phyloP scores from a whole-genome alignment of 139 green algal species.

The Zygnema cylindricum region DNA sequence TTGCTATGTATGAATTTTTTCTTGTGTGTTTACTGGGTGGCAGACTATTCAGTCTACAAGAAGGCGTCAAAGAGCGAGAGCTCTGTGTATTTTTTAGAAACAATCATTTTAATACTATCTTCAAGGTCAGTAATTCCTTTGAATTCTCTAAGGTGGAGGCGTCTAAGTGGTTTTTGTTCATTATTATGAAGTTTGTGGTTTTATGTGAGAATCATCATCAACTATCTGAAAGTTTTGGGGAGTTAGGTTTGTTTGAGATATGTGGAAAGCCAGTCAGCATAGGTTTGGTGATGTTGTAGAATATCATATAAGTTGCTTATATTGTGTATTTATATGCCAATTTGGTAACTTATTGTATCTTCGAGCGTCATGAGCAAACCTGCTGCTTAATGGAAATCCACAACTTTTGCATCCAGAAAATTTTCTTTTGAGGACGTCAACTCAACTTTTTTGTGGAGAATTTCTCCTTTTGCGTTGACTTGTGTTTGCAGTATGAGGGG shows the following conservation, averaged over 20 bases:
- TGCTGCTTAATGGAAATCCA: too few species aligned
- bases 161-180: constrained; percentile 35
- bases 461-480: constrained; percentile 25
- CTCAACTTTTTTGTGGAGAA: too few species aligned
- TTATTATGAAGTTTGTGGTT: not conserved
- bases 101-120: constrained; percentile 92
- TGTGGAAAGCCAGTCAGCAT: too few species aligned
- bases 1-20: constrained; percentile 10
- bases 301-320: too few species aligned
- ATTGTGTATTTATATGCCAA: too few species aligned
- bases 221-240: too few species aligned
- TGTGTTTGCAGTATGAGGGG: constrained; percentile 55
- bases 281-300: too few species aligned
- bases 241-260: too few species aligned
- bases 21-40: not conserved
- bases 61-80: constrained; percentile 70
- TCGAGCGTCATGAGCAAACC: too few species aligned
- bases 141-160: not conserved
- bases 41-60: constrained; percentile 59
- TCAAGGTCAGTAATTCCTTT: constrained; percentile 67
- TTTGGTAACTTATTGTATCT: too few species aligned
- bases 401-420: too few species aligned
- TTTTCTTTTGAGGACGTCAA: too few species aligned
- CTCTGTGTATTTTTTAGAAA: constrained; percentile 89
- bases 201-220: not conserved